Conservation (phyloP, 108 stramenopile genomes). For the Stephanodiscus triporus region DNA sequence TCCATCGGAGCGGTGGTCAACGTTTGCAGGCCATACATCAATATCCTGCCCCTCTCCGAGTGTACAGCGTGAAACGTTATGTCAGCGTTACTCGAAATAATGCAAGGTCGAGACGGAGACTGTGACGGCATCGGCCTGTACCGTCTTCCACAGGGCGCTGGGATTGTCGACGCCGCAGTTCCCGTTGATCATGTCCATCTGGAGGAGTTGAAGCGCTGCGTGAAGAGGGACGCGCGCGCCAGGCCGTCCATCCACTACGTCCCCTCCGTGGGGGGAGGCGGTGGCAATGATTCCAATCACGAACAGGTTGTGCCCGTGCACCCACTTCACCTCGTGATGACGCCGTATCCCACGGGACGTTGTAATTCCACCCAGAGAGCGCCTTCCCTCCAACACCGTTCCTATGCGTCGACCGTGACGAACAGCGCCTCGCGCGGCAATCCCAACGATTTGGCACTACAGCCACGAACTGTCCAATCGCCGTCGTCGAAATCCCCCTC, state of each 20-base stretch:
- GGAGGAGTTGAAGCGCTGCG: not conserved
- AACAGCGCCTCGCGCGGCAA: slow-evolving; percentile 40
- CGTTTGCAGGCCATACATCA: slow-evolving; percentile 30
- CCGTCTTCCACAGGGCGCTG: slow-evolving; percentile 8
- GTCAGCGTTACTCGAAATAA: slow-evolving; percentile 6
- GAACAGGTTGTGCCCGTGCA: slow-evolving; percentile 41
- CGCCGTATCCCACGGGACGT: slow-evolving; percentile 21
- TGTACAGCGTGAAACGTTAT: slow-evolving; percentile 30
- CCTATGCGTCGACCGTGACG: slow-evolving; percentile 34
- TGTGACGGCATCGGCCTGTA: slow-evolving; percentile 10
- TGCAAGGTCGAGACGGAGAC: slow-evolving; percentile 21
- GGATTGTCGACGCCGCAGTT: not conserved
- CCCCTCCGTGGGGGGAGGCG: too few species aligned
- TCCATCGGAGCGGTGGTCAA: slow-evolving; percentile 45
- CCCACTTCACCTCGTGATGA: slow-evolving; percentile 27
- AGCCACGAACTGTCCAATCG: too few species aligned
- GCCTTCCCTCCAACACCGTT: slow-evolving; percentile 10
- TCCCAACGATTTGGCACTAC: slow-evolving; percentile 16
- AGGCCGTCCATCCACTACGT: slow-evolving; percentile 36
- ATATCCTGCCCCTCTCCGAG: slow-evolving; percentile 21
- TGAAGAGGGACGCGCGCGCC: slow-evolving; percentile 26
- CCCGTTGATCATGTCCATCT: slow-evolving; percentile 19
- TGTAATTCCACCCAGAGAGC: slow-evolving; percentile 47
- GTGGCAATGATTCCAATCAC: slow-evolving; percentile 24
- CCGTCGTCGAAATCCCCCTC: too few species aligned